A percentile compares a stretch with the other conserved stretches of the same genome.
Conservation (phyloP, 1,139 yeast genomes). For the Groenewaldozyma sp. region DNA sequence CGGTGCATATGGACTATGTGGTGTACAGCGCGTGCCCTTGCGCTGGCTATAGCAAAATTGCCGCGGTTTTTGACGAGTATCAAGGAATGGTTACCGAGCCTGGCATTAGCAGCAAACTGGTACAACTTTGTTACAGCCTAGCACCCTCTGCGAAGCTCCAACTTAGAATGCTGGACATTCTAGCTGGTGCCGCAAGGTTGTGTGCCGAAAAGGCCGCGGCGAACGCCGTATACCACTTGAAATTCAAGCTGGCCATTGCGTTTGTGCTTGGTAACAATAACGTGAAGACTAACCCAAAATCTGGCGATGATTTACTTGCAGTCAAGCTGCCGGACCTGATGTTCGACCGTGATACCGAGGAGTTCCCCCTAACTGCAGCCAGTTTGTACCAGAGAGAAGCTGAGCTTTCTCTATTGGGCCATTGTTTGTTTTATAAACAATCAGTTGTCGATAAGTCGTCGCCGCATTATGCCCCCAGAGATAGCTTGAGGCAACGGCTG, state of each 20-base stretch:
- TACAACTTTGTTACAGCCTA: too few relatives aligned
- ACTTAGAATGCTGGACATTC: neutral
- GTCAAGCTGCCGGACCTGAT: neutral
- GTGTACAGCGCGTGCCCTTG: neutral
- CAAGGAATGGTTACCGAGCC: neutral
- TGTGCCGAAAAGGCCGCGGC: too few relatives aligned
- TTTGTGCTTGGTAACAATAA: neutral
- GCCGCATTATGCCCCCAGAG: neutral
- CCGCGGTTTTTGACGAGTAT: neutral
- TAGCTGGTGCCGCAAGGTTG: neutral
- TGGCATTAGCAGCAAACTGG: too few relatives aligned
- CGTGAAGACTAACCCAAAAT: neutral
- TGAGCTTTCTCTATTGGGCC: neutral
- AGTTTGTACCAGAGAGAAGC: too few relatives aligned
- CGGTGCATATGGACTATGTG: neutral
- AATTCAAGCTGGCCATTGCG: neutral
- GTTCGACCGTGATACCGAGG: neutral
- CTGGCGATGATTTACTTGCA: neutral
- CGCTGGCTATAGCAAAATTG: neutral
- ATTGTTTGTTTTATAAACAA: neutral
- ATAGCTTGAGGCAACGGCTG: constrained; percentile 1
- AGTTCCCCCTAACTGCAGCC: too few relatives aligned
- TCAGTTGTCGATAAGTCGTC: too few relatives aligned
- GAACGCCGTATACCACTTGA: too few relatives aligned
- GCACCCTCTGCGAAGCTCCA: too few relatives aligned